Conservation (phyloP, 805 yeast species). For the Zygosaccharomyces rouxii region DNA sequence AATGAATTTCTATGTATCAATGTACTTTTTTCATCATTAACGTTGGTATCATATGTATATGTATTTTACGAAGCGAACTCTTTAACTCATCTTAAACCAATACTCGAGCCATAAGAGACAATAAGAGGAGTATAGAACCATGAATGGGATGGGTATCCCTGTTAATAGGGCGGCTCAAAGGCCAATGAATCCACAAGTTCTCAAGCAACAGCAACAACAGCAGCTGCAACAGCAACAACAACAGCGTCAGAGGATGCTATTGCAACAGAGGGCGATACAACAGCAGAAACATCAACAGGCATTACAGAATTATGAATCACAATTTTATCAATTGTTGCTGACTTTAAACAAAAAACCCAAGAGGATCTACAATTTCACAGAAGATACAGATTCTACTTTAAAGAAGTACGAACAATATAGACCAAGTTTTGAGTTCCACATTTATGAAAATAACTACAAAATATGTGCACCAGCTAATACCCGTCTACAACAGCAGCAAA, state of each 20-base stretch:
- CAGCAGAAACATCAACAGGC: slow-evolving; percentile 40
- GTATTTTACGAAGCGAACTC: slow-evolving; percentile 1
- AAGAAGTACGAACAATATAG: slow-evolving; percentile 72
- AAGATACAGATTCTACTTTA: slow-evolving; percentile 66
- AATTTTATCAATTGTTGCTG: slow-evolving; percentile 36
- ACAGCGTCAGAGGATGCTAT: slow-evolving; percentile 34
- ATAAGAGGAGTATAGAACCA: not conserved
- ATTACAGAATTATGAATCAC: slow-evolving; percentile 39
- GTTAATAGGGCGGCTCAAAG: slow-evolving; percentile 19
- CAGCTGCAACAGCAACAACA: slow-evolving; percentile 26
- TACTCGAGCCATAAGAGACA: not conserved
- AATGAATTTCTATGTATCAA: not conserved
- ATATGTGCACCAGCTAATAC: slow-evolving; percentile 67
- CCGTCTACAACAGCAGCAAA: slow-evolving; percentile 35
- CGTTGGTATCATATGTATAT: not conserved
- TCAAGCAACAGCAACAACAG: slow-evolving; percentile 21
- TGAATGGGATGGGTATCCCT: slow-evolving; percentile 20
- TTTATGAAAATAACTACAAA: slow-evolving; percentile 85
- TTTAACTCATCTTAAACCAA: not conserved
- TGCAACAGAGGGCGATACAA: slow-evolving; percentile 26
- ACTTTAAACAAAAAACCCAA: slow-evolving; percentile 39
- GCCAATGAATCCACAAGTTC: slow-evolving; percentile 14
- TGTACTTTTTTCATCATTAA: not conserved
- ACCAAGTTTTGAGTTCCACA: slow-evolving; percentile 83
- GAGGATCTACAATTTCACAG: slow-evolving; percentile 55